A percentile compares a stretch with the other conserved stretches of the same genome.
phyloP scores from a whole-genome alignment of 495 filamentous ascomycete genomes.

The Chaetomium fimeti region DNA sequence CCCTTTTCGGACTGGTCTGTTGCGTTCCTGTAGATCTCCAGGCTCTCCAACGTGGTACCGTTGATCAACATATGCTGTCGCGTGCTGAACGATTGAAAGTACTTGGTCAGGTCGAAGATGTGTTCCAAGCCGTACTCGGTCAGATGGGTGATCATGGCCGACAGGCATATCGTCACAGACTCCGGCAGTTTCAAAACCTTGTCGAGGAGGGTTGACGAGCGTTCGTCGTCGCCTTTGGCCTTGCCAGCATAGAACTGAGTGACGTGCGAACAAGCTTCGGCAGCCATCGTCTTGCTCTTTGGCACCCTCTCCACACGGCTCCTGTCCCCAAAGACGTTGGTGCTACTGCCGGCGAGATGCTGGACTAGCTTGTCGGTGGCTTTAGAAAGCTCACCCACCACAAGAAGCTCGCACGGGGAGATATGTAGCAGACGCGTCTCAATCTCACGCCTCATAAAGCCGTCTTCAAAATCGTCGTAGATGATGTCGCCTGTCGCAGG shows the following conservation, averaged over 20 bases:
- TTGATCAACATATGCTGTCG: slow-evolving; percentile 95
- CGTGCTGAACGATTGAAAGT: slow-evolving; percentile 95
- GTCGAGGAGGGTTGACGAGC: slow-evolving; percentile 65
- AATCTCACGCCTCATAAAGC: slow-evolving; percentile 96
- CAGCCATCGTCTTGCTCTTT: slow-evolving; percentile 78
- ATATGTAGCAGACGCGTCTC: slow-evolving; percentile 94
- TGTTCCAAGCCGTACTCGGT: slow-evolving; percentile 92
- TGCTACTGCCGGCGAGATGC: slow-evolving; percentile 80
- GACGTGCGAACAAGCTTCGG: slow-evolving; percentile 83
- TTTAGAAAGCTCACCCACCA: slow-evolving; percentile 88
- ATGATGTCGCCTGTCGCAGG: slow-evolving; percentile 94
- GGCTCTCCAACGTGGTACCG: slow-evolving; percentile 87
- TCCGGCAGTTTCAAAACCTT: slow-evolving; percentile 84
- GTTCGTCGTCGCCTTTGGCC: slow-evolving; percentile 58
- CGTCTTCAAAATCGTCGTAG: slow-evolving; percentile 94
- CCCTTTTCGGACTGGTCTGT: slow-evolving; percentile 85
- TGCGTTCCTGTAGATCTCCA: slow-evolving; percentile 94
- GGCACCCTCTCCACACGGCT: slow-evolving; percentile 77
- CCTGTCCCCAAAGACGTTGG: slow-evolving; percentile 90
- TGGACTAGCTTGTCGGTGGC: slow-evolving; percentile 91
- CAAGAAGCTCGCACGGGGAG: slow-evolving; percentile 92
- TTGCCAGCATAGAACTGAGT: slow-evolving; percentile 92
- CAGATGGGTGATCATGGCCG: slow-evolving; percentile 94
- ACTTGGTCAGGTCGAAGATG: slow-evolving; percentile 94
- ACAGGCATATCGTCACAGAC: slow-evolving; percentile 85